Base-by-base conservation (phyloP, 306 rosid species). In the Casuarina cunninghamiana region DNA sequence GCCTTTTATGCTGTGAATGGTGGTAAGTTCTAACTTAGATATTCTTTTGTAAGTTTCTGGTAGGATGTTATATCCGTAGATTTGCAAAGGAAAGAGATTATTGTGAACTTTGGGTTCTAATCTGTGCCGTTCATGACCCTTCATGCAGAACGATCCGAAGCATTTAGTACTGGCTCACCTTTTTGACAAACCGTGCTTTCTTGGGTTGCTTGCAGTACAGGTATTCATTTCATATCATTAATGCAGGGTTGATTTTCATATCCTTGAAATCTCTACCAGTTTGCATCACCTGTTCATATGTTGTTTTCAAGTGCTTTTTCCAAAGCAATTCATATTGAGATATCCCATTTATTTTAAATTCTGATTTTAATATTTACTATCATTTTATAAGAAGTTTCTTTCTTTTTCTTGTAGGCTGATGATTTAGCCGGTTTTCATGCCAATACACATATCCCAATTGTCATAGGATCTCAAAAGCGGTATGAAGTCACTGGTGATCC, bases 401-500 rank as follows among this genome's bases (percentile, higher is more conserved):
- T 53, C 10, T 72, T 72, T 51, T 72, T 55, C 58, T 65, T 82
- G 78, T 49, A 94, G 98, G 94, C 94, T 35, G 87, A 89, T 61
- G 96, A 90, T 81, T 82, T 94, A 82, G 35, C 97, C 67, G 84
- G 85, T 75, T 79, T 87, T 79, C 98, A 94, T 73, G 75, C 91
- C 67, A 94, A 94, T 84, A 91, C 98, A 10, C 98, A 94, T 84
- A 88, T 94, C 39, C 98, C 98, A 71, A 2, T 94, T 73, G 93
- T 94, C 69, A 55, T 94, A 78, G 98, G 98, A 81, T 38, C 96
- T 85, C 98, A 94, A 88, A 69, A 71, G 90, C 97, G 98, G 48
- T 91, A 91, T 75, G 98, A 94, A 88, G 61, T 87, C 83, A 86
- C 91, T 0, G 98, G 98, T 6, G 98, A 94, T 81, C 96, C 94